Base-by-base conservation (phyloP, 2,329 filamentous ascomycete species). In the Phialophora tarda region DNA sequence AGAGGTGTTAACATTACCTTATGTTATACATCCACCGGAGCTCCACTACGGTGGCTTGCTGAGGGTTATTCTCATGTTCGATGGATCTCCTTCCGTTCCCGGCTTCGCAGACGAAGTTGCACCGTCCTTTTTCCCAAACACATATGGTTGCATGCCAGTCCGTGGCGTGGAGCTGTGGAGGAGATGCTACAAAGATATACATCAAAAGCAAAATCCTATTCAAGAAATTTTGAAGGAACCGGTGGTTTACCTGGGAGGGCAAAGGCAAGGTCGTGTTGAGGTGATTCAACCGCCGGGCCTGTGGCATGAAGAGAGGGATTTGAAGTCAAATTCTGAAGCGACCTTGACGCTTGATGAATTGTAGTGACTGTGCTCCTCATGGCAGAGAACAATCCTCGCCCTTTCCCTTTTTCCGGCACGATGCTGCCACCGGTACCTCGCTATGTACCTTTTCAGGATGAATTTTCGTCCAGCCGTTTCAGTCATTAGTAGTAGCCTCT, bases 51-150 rank as follows among this genome's bases (percentile, higher is more conserved):
- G 78, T 78, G 79, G 81, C 79, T 79, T 77, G 78, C 81, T 82
- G 79, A 83, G 81, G 78, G 76, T 79, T 82, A 77, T 82, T 79
- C 77, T 77, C 74, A 61, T 76, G 68, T 74, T 74, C 76, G 73
- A 75, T 81, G 79, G 78, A 77, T 81, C 79, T 80, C 75, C 79
- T 77, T 82, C 80, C 80, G 80, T 82, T 82, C 80, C 80, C 80
- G 74, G 80, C 80, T 78, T 78, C 77, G 78, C 71, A 82, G 80
- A 82, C 69, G 67, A 72, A 74, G 28, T 68, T 62, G 73, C 77
- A 78, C 77, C 74, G 66, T 69, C 77, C 76, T 79, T 81, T 81
- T 81, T 79, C 80, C 76, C 78, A 65, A 73, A 74, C 75, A 55
- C 75, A 73, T 71, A 73, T 79, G 71, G 79, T 77, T 80, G 74